Base-by-base conservation (phyloP, 2,329 filamentous ascomycete species). In the Leptodontidium sp. region DNA sequence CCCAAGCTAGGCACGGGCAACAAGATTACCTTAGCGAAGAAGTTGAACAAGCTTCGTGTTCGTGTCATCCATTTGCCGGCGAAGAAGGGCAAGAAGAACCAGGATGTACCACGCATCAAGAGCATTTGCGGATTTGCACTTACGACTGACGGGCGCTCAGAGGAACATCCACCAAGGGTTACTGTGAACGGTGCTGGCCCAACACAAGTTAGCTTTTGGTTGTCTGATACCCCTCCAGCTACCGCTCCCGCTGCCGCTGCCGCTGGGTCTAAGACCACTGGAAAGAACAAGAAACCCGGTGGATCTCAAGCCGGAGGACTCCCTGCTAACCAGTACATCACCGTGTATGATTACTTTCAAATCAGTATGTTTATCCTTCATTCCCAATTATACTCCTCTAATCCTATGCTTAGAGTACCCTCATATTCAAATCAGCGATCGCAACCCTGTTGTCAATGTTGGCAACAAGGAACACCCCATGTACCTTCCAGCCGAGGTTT, bases 401-500 rank as follows among this genome's bases (percentile, higher is more conserved):
- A 68, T 73, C 73, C 26, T 85, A 84, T 66, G 81, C n/a, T 86
- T 24, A 83, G 80, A 64, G 84, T 91, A 52, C 81, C 79, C 40
- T 78, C 86, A 21, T 84, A 86, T 78, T 87, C 88, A 75, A 71
- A 75, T 65, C 67, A 79, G 67, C 75, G 80, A 84, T 76, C 40
- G 62, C 1, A 26, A 65, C 4, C 90, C 91, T 0, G 82, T 93
- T 0, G 78, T 94, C 71, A 93, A 94, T 75, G 82, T 91, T 12
- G 91, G 91, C 1, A 87, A 79, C 12, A 74, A 76, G 0, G 79
- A 82, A 0, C 86, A 84, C 12, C 90, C 91, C 0, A 83, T 82
- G 0, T 93, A 91, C 73, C 79, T 92, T 47, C 91, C 92, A 0
- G 86, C 87, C 0, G 91, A 94, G 77, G 81, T 89, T 6, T 89